Evolutionary conservation across 768 basidiomycete species (phyloP).

Genomic region (Jaapia argillacea): DNA sequence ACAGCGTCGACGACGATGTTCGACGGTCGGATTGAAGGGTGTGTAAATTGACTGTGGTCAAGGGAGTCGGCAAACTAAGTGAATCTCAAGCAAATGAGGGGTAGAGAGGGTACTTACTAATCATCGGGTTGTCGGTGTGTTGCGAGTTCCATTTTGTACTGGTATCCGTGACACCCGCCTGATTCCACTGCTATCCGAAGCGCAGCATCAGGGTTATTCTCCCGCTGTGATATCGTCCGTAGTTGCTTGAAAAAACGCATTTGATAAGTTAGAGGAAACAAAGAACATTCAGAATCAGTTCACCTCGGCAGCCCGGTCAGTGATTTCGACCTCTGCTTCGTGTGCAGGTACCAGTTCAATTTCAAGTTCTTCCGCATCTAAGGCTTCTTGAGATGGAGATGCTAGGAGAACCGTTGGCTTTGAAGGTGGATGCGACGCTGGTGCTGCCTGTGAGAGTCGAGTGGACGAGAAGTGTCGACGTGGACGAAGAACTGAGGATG

Average conservation of each 20-base stretch:
- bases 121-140: constrained; percentile 56
- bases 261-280: background rate
- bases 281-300: constrained; percentile 6
- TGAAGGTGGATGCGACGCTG: constrained; percentile 32
- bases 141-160: constrained; percentile 86
- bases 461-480: constrained; percentile 8
- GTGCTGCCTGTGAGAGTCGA: constrained; percentile 16
- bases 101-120: constrained; percentile 49
- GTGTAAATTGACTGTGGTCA: constrained; percentile 53
- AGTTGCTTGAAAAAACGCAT: constrained; percentile 53
- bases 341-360: constrained; percentile 45
- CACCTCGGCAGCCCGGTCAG: constrained; percentile 72
- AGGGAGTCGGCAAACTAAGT: constrained; percentile 1
- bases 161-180: constrained; percentile 96
- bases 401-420: constrained; percentile 23
- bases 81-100: constrained; percentile 3
- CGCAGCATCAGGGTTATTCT: constrained; percentile 53
- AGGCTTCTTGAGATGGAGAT: constrained; percentile 23
- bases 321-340: constrained; percentile 47
- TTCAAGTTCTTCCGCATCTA: constrained; percentile 55
- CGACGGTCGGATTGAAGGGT: constrained; percentile 59
- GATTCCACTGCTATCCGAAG: constrained; percentile 82
- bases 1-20: constrained; percentile 80
- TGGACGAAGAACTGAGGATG: too few species aligned
- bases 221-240: constrained; percentile 50